These are phyloP conservation scores for Psidium guajava DNA, from an alignment of 345 rosid species.

Conservation along the genomic window DNA sequence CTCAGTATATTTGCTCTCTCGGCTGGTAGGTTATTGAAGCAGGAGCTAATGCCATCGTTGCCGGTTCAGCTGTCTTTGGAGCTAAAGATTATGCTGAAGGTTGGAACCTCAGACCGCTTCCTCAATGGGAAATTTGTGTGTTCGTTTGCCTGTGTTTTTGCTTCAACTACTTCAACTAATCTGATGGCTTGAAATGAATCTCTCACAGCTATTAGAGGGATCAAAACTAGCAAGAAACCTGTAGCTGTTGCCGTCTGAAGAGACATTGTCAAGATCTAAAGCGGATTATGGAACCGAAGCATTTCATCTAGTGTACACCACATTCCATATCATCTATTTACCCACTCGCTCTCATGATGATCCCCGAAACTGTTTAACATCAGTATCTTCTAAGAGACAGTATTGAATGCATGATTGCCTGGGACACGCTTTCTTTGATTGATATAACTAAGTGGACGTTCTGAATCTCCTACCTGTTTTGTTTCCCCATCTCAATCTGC, in stretches of 20 bases:
- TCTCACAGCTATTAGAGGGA: slow-evolving; percentile 64
- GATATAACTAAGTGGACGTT: not conserved
- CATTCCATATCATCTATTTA: not conserved
- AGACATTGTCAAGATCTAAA: not conserved
- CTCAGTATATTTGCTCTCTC: not conserved
- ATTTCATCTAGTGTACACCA: not conserved
- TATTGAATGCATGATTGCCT: not conserved
- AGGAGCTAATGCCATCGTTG: slow-evolving; percentile 97
- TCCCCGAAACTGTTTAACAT: not conserved
- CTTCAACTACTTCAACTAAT: not conserved
- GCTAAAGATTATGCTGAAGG: slow-evolving; percentile 99
- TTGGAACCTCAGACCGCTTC: not conserved
- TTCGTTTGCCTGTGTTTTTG: not conserved
- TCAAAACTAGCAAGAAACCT: slow-evolving; percentile 75
- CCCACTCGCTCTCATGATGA: not conserved
- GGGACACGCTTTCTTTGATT: not conserved
- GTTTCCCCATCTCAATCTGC: not conserved
- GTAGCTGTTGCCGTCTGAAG: slow-evolving; percentile 59
- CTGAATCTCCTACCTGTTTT: not conserved
- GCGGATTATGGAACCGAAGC: not conserved
- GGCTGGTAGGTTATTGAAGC: slow-evolving; percentile 78
- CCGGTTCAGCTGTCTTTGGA: slow-evolving; percentile 98
- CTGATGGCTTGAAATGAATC: not conserved
- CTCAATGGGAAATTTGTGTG: not conserved
- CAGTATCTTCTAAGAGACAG: not conserved